Base-by-base conservation (phyloP, 371 early-diverging fungal species). In the Vittaforma corneae region DNA sequence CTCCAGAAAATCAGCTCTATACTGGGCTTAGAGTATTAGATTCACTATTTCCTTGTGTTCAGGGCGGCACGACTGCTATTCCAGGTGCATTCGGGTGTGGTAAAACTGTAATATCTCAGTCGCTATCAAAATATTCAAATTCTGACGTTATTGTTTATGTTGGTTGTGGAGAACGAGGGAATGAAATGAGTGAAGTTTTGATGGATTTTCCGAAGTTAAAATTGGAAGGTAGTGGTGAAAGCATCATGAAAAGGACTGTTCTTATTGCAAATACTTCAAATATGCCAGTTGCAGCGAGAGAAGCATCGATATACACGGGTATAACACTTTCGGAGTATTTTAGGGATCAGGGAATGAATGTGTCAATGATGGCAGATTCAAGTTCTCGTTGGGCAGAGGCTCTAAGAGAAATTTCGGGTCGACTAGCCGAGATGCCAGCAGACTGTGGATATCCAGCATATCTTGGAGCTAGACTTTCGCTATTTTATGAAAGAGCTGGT, bases 21-120 rank as follows among this genome's bases (percentile, higher is more conserved):
- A 97, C 97, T 38, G 99, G 99, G 51, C 97, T 97, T 80, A 87
- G 99, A 78, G 93, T 98, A 16, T 82, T 98, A 70, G 99, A 98
- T 73, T 88, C 92, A 29, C 85, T 98, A 24, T 98, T 98, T 85
- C 99, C 99, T 81, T 95, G 96, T 83, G 97, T 96, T 3, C 95
- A 95, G 81, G 99, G 99, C 68, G 99, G 99, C 63, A 98, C 99
- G 14, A 94, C 95, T 2, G 97, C 97, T 37, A 93, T 98, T 82
- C 99, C 99, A 14, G 99, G 99, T 62, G 99, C 99, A 56, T 98
- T 98, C 80, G 99, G 99, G 38, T 98, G 99, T 81, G 99, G 99
- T 56, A 98, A 98, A 83, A 98, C 99, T 54, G 99, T 98, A 64
- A 98, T 98, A 80, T 96, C 97, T 1, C 99, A 98, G 81, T 88